Conservation (phyloP, 495 filamentous ascomycete species). For the Neurospora pannonica region DNA sequence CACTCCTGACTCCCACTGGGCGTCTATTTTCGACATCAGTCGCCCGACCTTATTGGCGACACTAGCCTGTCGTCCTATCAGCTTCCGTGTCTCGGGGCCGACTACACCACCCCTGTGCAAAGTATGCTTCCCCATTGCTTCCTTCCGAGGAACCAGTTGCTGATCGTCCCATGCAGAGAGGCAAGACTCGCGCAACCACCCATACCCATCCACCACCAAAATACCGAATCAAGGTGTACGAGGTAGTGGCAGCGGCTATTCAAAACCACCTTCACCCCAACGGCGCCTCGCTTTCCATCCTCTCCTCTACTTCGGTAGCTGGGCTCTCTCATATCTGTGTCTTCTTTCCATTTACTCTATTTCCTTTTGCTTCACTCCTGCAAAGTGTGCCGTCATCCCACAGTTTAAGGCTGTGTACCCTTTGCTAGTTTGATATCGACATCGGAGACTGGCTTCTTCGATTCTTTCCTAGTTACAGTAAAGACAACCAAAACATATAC, state of each 20-base stretch:
- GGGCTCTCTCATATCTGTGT: slow-evolving; percentile 41
- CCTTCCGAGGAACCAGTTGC: slow-evolving; percentile 18
- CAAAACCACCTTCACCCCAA: slow-evolving; percentile 42
- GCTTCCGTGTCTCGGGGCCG: slow-evolving; percentile 5
- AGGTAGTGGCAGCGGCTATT: slow-evolving; percentile 37
- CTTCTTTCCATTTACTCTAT: slow-evolving; percentile 20
- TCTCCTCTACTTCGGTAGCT: slow-evolving; percentile 40
- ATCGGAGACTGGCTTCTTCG: slow-evolving; percentile 27
- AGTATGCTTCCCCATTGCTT: slow-evolving; percentile 17
- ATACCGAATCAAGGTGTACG: slow-evolving; percentile 14
- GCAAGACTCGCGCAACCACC: slow-evolving; percentile 17
- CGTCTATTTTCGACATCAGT: slow-evolving; percentile 30
- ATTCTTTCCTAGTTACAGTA: slow-evolving; percentile 16
- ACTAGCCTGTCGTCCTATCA: slow-evolving; percentile 23
- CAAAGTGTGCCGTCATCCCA: slow-evolving; percentile 1
- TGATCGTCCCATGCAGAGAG: slow-evolving; percentile 30
- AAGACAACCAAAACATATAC: slow-evolving; percentile 8
- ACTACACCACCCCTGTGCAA: slow-evolving; percentile 13
- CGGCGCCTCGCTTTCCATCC: slow-evolving; percentile 20
- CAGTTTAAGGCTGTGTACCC: not conserved
- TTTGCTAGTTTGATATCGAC: slow-evolving; percentile 20
- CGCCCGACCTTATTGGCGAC: slow-evolving; percentile 24
- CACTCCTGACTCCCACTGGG: slow-evolving; percentile 22
- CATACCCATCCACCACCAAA: slow-evolving; percentile 1
- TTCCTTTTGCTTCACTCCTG: slow-evolving; percentile 17